phyloP scores from a whole-genome alignment of 129 eudicot genomes.

The Lonicera japonica region DNA sequence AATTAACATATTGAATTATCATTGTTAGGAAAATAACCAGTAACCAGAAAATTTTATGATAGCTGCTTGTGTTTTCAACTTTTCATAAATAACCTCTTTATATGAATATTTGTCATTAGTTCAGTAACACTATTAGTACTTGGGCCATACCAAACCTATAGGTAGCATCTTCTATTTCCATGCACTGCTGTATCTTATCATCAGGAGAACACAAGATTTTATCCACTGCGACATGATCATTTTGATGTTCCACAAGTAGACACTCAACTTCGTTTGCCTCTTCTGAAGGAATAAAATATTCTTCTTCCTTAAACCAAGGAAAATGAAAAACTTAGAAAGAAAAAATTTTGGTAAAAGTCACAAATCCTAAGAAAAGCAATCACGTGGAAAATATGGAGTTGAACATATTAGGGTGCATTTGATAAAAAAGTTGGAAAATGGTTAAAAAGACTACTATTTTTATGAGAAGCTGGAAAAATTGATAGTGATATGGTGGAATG shows the following conservation, averaged over 20 bases:
- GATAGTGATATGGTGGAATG: background rate
- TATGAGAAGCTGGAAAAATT: too few species aligned
- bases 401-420: background rate
- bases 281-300: conserved; percentile 36
- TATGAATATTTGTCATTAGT: background rate
- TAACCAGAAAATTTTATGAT: background rate
- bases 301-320: conserved; percentile 47
- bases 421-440: background rate
- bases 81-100: conserved; percentile 6
- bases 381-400: background rate
- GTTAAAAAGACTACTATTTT: background rate
- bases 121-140: background rate
- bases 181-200: conserved; percentile 33
- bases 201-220: conserved; percentile 47
- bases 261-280: conserved; percentile 52
- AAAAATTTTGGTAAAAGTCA: too few species aligned
- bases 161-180: conserved; percentile 29
- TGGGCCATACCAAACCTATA: conserved; percentile 35
- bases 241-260: conserved; percentile 61
- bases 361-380: background rate
- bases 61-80: too few species aligned
- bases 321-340: conserved; percentile 8
- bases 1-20: background rate
- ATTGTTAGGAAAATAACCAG: background rate
- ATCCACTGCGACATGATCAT: conserved; percentile 48